phyloP scores from a whole-genome alignment of 1,139 yeast genomes.

The Suhomyces coccinellae region DNA sequence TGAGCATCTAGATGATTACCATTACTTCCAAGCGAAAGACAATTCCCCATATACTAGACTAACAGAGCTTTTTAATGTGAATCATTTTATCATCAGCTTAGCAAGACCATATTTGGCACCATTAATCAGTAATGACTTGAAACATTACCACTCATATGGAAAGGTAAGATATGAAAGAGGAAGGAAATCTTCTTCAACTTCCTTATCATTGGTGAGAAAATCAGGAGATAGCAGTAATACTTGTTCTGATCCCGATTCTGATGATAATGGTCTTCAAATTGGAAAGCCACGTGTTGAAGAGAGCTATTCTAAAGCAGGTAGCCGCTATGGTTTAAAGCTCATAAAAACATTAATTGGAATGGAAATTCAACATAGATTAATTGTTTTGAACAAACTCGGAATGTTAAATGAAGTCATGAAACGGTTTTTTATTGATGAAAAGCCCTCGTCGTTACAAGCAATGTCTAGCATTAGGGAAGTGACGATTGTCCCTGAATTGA shows the following conservation, averaged over 20 bases:
- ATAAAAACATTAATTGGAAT: slow-evolving; percentile 41
- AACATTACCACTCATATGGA: slow-evolving; percentile 52
- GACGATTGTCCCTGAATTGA: slow-evolving; percentile 85
- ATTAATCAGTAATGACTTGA: slow-evolving; percentile 75
- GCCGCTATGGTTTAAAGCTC: slow-evolving; percentile 36
- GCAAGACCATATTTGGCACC: slow-evolving; percentile 96
- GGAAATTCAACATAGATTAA: slow-evolving; percentile 83
- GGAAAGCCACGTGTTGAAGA: slow-evolving; percentile 17
- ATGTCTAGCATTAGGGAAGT: slow-evolving; percentile 63
- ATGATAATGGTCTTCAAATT: slow-evolving; percentile 3
- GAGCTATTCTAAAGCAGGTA: slow-evolving; percentile 30
- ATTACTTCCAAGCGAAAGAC: slow-evolving; percentile 27
- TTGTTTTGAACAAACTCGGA: slow-evolving; percentile 77
- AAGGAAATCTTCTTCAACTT: slow-evolving; percentile 4
- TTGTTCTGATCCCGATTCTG: background rate
- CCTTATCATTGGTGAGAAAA: background rate
- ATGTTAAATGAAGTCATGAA: slow-evolving; percentile 69
- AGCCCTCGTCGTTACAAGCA: slow-evolving; percentile 65
- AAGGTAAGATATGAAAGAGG: slow-evolving; percentile 27
- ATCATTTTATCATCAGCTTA: slow-evolving; percentile 83
- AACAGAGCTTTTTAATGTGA: slow-evolving; percentile 90
- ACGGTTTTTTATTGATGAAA: slow-evolving; percentile 83
- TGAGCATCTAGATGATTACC: slow-evolving; percentile 11
- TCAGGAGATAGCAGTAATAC: background rate
- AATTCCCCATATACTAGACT: slow-evolving; percentile 79